Base-by-base conservation (phyloP, 2,329 filamentous ascomycete species). In the Monosporascus sp. region DNA sequence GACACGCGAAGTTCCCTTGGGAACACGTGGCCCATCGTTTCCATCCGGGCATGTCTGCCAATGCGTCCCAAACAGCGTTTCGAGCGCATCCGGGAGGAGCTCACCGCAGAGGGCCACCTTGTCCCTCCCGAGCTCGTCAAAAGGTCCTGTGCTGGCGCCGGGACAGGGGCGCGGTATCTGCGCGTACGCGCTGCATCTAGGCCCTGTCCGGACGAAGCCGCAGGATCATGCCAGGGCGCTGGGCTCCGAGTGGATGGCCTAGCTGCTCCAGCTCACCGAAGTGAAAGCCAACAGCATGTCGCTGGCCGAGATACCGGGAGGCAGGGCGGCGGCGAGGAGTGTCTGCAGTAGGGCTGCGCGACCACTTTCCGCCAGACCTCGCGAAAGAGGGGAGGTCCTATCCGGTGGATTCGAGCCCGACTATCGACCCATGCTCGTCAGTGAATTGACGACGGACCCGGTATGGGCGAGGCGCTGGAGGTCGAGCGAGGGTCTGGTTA, bases 301-400 rank as follows among this genome's bases (percentile, higher is more conserved):
- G 45, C 61, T 61, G 26, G 68, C 53, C 41, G 62, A 64, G 26
- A n/a, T 1, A 27, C 8, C 41, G 52, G 52, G 8, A 36, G 53
- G 8, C 41, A 17, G 8, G 20, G 38, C 1, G 48, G 58, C 26
- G 56, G 61, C 14, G 31, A 47, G 50, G 76, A 73, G 61, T 68
- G 64, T 16, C 55, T 70, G 34, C 70, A 75, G 59, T 70, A 76
- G 60, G 75, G 75, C 5, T 70, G 69, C 50, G 66, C 71, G 9
- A 76, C 75, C 1, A 71, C 67, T 31, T 59, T 78, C 11, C 69
- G 72, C 74, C 74, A 0, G 62, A 59, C 5, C 59, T 77, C 43
- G 60, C 61, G 19, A 63, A 61, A 46, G 62, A 63, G 52, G 60
- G 65, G 36, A 67, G 2, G 52, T 68, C 7, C 7, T 74, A 66